Evolutionary conservation across 2,329 filamentous ascomycete genomes (phyloP).

Genomic region (Acrocalymma vagum): DNA sequence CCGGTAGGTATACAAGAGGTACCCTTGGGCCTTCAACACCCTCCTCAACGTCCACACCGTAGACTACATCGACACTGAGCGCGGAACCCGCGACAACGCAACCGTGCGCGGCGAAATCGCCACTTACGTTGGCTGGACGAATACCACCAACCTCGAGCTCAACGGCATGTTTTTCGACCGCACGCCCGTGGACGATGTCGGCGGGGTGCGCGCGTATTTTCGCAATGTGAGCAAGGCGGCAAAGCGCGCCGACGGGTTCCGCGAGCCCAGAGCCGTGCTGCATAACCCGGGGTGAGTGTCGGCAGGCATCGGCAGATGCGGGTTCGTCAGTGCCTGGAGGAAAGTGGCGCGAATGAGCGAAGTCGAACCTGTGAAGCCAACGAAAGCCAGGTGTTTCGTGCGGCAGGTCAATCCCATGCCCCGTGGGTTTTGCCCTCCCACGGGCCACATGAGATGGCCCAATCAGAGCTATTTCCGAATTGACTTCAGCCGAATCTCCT

Average conservation of each 20-base stretch:
- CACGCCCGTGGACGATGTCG: slow-evolving; percentile 43
- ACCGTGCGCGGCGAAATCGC: slow-evolving; percentile 51
- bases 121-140: slow-evolving; percentile 57
- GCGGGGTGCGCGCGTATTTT: slow-evolving; percentile 22
- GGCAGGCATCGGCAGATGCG: too few relatives aligned
- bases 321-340: too few relatives aligned
- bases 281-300: slow-evolving; percentile 32
- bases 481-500: too few relatives aligned
- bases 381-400: too few relatives aligned
- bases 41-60: slow-evolving; percentile 59
- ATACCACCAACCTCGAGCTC: slow-evolving; percentile 46
- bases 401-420: too few relatives aligned
- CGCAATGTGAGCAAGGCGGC: slow-evolving; percentile 31
- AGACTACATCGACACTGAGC: slow-evolving; percentile 60
- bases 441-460: too few relatives aligned
- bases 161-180: slow-evolving; percentile 62
- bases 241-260: slow-evolving; percentile 21
- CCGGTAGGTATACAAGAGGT: too few relatives aligned
- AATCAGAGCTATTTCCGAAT: too few relatives aligned
- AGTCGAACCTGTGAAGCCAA: too few relatives aligned
- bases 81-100: slow-evolving; percentile 36
- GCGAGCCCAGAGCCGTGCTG: slow-evolving; percentile 23
- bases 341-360: too few relatives aligned
- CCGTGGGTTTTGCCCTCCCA: too few relatives aligned
- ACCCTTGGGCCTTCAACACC: slow-evolving; percentile 52